Evolutionary conservation across 164 flowering plant genomes (phyloP).

Genomic region (Buxus sempervirens): DNA sequence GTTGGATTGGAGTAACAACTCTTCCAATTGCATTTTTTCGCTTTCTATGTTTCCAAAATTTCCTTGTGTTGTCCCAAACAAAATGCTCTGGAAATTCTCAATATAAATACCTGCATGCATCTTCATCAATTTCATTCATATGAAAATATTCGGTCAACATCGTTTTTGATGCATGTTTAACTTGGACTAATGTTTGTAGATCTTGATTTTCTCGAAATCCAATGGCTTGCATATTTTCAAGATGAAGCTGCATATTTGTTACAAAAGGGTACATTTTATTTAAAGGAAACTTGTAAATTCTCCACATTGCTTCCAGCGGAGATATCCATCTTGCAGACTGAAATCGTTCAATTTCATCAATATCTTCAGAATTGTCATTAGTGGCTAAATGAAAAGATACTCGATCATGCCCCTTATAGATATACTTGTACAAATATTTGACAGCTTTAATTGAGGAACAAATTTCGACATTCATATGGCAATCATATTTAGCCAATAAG

Average conservation of each 20-base stretch:
- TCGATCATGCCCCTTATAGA: slow-evolving; percentile 16
- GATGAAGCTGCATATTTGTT: not conserved
- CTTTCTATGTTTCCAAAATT: not conserved
- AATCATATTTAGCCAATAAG: slow-evolving; percentile 6
- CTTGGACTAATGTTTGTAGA: not conserved
- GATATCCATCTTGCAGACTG: slow-evolving; percentile 13
- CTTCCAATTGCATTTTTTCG: not conserved
- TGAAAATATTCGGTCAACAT: slow-evolving; percentile 4
- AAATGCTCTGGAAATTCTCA: not conserved
- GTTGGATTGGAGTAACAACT: not conserved
- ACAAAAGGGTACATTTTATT: slow-evolving; percentile 11
- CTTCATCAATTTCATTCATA: not conserved
- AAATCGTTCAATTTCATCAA: slow-evolving; percentile 18
- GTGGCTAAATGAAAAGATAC: too few species aligned
- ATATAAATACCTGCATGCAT: too few species aligned
- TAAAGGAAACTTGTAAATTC: slow-evolving; percentile 1
- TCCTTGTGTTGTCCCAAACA: not conserved
- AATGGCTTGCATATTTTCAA: not conserved
- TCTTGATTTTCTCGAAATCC: not conserved
- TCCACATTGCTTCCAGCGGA: slow-evolving; percentile 7
- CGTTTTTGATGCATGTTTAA: not conserved
- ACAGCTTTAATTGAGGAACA: slow-evolving; percentile 3
- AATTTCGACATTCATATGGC: slow-evolving; percentile 20
- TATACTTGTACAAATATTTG: slow-evolving; percentile 21
- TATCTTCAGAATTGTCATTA: too few species aligned